Percentiles rank a stretch among this genome's conserved stretches.
Evolutionary conservation across 2,329 filamentous ascomycete genomes (phyloP).

Genomic region (Atkinsonella hypoxylon): DNA sequence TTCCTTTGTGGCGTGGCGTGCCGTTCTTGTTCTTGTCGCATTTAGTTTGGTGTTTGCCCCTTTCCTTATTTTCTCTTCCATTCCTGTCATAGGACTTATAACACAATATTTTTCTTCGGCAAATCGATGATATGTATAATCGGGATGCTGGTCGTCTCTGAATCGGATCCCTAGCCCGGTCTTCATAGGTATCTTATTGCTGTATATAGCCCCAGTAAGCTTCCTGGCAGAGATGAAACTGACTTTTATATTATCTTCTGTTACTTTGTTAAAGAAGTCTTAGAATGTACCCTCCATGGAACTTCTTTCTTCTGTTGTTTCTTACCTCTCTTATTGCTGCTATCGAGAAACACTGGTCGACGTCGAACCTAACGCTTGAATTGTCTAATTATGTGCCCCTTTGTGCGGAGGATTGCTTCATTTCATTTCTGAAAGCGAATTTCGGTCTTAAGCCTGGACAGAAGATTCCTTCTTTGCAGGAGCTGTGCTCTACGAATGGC

Average conservation of each 20-base stretch:
- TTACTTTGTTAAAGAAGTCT: not conserved
- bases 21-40: not conserved
- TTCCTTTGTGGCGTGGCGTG: not conserved
- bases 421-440: constrained; percentile 49
- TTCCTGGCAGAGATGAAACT: not conserved
- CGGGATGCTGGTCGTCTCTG: constrained; percentile 9
- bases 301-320: constrained; percentile 17
- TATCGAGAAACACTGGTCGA: constrained; percentile 13
- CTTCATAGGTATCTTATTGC: constrained; percentile 9
- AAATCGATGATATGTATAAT: not conserved
- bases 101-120: not conserved
- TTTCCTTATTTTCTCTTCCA: not conserved
- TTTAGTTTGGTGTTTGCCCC: not conserved
- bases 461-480: constrained; percentile 40
- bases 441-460: constrained; percentile 40
- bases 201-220: not conserved
- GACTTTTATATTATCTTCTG: not conserved
- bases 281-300: constrained; percentile 23
- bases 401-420: constrained; percentile 50
- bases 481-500: constrained; percentile 50
- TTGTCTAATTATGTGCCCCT: constrained; percentile 36
- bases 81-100: not conserved
- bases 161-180: constrained; percentile 4
- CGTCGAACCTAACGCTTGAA: constrained; percentile 20
- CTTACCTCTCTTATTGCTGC: constrained; percentile 16